phyloP scores from a whole-genome alignment of 225 moss, liverwort and hornwort genomes.

The Sphagnum tenellum region DNA sequence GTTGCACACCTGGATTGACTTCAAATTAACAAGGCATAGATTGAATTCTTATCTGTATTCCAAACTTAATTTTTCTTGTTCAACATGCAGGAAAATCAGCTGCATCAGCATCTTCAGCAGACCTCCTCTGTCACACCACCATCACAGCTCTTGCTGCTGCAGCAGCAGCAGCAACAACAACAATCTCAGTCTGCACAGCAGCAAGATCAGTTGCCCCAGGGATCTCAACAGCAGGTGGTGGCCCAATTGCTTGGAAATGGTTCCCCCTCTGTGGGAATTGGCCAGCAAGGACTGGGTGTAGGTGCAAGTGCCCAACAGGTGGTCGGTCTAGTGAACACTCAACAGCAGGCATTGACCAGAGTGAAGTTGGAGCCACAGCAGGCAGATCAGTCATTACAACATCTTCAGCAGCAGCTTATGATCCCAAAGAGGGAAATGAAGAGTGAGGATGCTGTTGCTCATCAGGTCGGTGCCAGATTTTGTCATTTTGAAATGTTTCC shows the following conservation, averaged over 20 bases:
- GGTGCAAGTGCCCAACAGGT: too few species aligned
- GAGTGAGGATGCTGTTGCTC: constrained; percentile 31
- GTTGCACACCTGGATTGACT: too few species aligned
- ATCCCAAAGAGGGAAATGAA: constrained; percentile 39
- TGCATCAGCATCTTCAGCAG: constrained; percentile 25
- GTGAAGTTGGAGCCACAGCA: constrained; percentile 9
- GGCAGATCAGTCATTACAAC: constrained; percentile 10
- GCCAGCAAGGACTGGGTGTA: too few species aligned
- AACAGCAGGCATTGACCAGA: too few species aligned
- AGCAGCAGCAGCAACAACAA: constrained; percentile 7
- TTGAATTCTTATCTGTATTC: too few species aligned
- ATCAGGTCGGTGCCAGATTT: constrained; percentile 24
- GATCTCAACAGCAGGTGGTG: constrained; percentile 9
- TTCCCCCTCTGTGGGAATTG: too few species aligned
- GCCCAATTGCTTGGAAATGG: too few species aligned
- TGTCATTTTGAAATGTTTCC: constrained; percentile 20
- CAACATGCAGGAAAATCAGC: constrained; percentile 23
- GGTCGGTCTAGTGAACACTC: too few species aligned
- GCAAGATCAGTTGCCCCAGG: constrained; percentile 31
- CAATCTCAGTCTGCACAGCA: constrained; percentile 12
- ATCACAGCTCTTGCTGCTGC: too few species aligned
- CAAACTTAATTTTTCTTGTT: too few species aligned
- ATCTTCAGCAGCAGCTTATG: constrained; percentile 16
- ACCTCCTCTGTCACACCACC: constrained; percentile 18
- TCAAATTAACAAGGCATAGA: too few species aligned